Percentiles rank a stretch among this genome's conserved stretches.
Conservation (phyloP, 345 rosid genomes). For the Erysimum cheiranthoides region DNA sequence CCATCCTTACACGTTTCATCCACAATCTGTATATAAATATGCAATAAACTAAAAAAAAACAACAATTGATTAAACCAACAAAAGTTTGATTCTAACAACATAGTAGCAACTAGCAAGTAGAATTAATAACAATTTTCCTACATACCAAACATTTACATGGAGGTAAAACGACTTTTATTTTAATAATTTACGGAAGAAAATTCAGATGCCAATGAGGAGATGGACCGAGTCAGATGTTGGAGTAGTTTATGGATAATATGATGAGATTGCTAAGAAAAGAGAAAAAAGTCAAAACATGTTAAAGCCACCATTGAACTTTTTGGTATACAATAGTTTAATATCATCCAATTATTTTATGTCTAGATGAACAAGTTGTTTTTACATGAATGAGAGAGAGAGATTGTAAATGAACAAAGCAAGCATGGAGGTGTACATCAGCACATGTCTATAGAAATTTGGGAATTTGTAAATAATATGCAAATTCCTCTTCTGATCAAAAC, state of each 20-base stretch:
- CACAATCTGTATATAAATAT: slow-evolving; percentile 17
- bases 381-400: too few species aligned
- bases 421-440: neutral
- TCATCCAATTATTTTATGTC: neutral
- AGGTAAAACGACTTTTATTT: neutral
- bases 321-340: neutral
- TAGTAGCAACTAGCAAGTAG: slow-evolving; percentile 9
- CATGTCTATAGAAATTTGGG: neutral
- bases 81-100: neutral
- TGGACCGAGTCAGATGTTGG: slow-evolving; percentile 4
- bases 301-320: slow-evolving; percentile 39
- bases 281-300: slow-evolving; percentile 23
- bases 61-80: neutral
- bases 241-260: neutral
- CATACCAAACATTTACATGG: slow-evolving; percentile 1
- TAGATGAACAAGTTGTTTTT: neutral
- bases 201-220: slow-evolving; percentile 1
- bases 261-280: slow-evolving; percentile 7
- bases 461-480: neutral
- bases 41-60: neutral
- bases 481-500: neutral
- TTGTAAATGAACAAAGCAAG: neutral
- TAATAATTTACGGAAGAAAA: neutral
- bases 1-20: slow-evolving; percentile 41
- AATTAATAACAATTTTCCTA: neutral